phyloP scores from a whole-genome alignment of 1,139 yeast species.

The Kazachstania sp. region DNA sequence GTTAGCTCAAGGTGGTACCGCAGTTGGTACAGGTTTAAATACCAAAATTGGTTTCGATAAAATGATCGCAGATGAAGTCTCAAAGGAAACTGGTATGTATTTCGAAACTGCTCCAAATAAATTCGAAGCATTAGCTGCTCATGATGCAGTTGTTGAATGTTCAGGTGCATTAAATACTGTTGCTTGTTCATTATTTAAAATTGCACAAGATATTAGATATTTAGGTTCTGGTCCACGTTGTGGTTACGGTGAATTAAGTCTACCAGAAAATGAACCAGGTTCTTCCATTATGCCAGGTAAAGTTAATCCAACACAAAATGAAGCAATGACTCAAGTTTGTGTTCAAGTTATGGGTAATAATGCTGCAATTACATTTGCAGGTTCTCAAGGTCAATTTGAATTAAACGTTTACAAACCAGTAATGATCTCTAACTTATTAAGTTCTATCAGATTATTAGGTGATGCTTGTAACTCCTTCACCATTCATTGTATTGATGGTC shows the following conservation, averaged over 20 bases:
- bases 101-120: slow-evolving; percentile 96
- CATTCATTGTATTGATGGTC: slow-evolving; percentile 90
- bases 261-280: slow-evolving; percentile 99
- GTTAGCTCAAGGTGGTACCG: slow-evolving; percentile 99
- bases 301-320: slow-evolving; percentile 98
- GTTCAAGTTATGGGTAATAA: slow-evolving; percentile 97
- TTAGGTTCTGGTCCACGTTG: slow-evolving; percentile 99
- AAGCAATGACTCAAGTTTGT: slow-evolving; percentile 97
- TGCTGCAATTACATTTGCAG: slow-evolving; percentile 89
- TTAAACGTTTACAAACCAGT: slow-evolving; percentile 97
- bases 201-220: slow-evolving; percentile 96
- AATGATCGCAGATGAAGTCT: slow-evolving; percentile 49
- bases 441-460: slow-evolving; percentile 78
- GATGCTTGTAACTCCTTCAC: slow-evolving; percentile 89
- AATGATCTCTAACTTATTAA: slow-evolving; percentile 79
- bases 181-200: slow-evolving; percentile 87
- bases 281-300: slow-evolving; percentile 99
- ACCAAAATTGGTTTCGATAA: slow-evolving; percentile 82
- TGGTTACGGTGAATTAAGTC: slow-evolving; percentile 90
- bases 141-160: slow-evolving; percentile 95
- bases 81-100: slow-evolving; percentile 76
- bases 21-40: slow-evolving; percentile 97
- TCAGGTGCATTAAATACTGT: slow-evolving; percentile 95
- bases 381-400: slow-evolving; percentile 98
- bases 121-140: slow-evolving; percentile 98